These are phyloP conservation scores for Trypanosoma scelopori DNA, from an alignment of 208 protist species.

Conservation along the genomic window DNA sequence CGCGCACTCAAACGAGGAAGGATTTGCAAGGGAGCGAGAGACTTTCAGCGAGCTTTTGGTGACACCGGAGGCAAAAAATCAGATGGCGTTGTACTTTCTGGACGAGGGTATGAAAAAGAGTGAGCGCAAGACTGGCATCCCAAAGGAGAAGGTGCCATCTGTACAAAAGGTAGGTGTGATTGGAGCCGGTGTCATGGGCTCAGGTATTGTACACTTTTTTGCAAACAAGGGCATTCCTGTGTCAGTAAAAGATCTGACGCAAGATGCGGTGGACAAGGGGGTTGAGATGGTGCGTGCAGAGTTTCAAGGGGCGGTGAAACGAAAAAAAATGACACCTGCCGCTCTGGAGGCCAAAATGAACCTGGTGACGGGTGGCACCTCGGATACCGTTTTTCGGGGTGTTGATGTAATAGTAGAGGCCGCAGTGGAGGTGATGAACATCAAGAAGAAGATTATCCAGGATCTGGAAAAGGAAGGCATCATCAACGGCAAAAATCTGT, in stretches of 20 bases:
- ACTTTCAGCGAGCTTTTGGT: constrained; percentile 78
- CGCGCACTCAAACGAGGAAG: constrained; percentile 52
- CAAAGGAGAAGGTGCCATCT: constrained; percentile 52
- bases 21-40: constrained; percentile 64
- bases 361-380: constrained; percentile 64
- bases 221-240: constrained; percentile 69
- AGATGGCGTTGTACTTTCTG: constrained; percentile 91
- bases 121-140: constrained; percentile 71
- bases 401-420: constrained; percentile 92
- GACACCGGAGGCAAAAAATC: constrained; percentile 85
- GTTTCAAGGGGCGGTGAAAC: constrained; percentile 59
- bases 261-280: constrained; percentile 70
- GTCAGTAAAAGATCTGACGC: constrained; percentile 71
- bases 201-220: constrained; percentile 86
- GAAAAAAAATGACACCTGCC: constrained; percentile 53
- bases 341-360: constrained; percentile 50
- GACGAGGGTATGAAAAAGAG: constrained; percentile 89
- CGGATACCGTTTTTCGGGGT: constrained; percentile 43
- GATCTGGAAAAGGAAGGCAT: constrained; percentile 74
- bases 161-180: constrained; percentile 67
- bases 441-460: constrained; percentile 91
- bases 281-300: constrained; percentile 61
- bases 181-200: constrained; percentile 85
- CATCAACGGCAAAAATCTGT: constrained; percentile 61
- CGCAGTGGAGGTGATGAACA: constrained; percentile 88